A percentile compares a stretch with the other conserved stretches of the same genome.
Evolutionary conservation across 805 yeast genomes (phyloP).

Genomic region (Kluyveromyces lactis): DNA sequence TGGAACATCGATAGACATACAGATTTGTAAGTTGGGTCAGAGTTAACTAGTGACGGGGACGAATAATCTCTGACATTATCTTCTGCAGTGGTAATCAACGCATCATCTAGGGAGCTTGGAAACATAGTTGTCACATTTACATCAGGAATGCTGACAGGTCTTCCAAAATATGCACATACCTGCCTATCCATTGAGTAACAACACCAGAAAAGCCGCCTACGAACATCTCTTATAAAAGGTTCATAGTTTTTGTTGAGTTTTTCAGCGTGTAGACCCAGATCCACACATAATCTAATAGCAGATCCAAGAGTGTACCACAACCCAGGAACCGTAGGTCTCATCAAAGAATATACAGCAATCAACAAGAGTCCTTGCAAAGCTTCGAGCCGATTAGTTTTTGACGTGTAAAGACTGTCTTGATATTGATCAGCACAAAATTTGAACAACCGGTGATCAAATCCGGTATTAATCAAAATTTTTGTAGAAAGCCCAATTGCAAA

Average conservation of each 20-base stretch:
- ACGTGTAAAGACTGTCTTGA: conserved; percentile 47
- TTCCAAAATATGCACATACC: conserved; percentile 73
- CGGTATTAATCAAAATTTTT: conserved; percentile 59
- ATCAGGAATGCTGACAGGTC: conserved; percentile 87
- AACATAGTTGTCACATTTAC: conserved; percentile 62
- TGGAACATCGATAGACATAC: conserved; percentile 60
- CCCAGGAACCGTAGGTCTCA: conserved; percentile 87
- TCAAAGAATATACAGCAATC: conserved; percentile 61
- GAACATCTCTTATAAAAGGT: conserved; percentile 54
- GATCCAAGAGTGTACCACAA: conserved; percentile 89
- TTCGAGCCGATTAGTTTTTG: conserved; percentile 52
- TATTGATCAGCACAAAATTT: conserved; percentile 55
- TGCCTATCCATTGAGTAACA: conserved; percentile 81
- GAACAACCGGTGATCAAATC: conserved; percentile 60
- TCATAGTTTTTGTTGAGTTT: conserved; percentile 34
- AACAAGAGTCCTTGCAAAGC: conserved; percentile 64
- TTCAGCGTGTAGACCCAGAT: conserved; percentile 77
- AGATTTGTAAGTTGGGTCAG: conserved; percentile 54
- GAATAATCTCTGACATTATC: conserved; percentile 35
- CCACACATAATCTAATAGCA: conserved; percentile 72
- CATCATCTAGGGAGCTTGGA: conserved; percentile 71
- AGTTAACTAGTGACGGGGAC: conserved; percentile 19
- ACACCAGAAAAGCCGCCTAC: conserved; percentile 83
- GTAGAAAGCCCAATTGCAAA: conserved; percentile 78
- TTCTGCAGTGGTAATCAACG: conserved; percentile 37